Base-by-base conservation (phyloP, 1,284 basidiomycete genomes). In the Peniophora sp. region DNA sequence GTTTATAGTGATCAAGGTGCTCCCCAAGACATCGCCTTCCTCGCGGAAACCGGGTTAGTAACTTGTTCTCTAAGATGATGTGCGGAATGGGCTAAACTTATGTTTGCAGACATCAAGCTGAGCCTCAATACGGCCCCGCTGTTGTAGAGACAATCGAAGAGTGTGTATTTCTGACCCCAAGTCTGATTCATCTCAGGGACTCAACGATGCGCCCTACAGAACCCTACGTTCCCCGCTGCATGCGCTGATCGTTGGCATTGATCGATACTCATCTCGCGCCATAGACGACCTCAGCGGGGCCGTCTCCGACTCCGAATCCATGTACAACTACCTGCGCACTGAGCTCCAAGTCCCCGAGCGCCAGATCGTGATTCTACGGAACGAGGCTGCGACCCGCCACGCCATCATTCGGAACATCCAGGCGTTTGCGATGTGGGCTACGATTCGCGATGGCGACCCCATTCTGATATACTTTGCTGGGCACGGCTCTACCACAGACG, bases 381-480 rank as follows among this genome's bases (percentile, higher is more conserved):
- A 73, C 49, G 55, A 62, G 23, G 20, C 60, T 14, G 71, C 70
- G 3, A 65, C 69, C 2, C 59, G 69, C 11, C 47, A 51, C 0
- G 57, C 35, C 5, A 70, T 72, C 45, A 49, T 71, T n/a, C 22
- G 52, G 8, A 59, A 52, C 0, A 64, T 73, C 50, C 18, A 51
- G 15, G 24, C 47, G 15, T 60, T 72, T 8, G 43, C 56, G 1
- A 52, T 62, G 20, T 62, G 66, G 47, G 24, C 32, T 1, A 47
- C 51, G 6, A 66, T 67, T 42, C 41, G 53, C 20, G 51, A 54
- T 34, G 60, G 61, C 32, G 54, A 61, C 3, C 57, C 60, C 14
- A 67, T 71, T 32, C 56, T 70, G 37, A 65, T 72, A 39, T 70
- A 63, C 53, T 72, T 62, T 50, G 66, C 69, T 8, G 70, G 70